Evolutionary conservation across 208 protist species (phyloP), one percentile per base, ranked within the genome.

Genomic region (Vickermania ingenoplastis): DNA sequence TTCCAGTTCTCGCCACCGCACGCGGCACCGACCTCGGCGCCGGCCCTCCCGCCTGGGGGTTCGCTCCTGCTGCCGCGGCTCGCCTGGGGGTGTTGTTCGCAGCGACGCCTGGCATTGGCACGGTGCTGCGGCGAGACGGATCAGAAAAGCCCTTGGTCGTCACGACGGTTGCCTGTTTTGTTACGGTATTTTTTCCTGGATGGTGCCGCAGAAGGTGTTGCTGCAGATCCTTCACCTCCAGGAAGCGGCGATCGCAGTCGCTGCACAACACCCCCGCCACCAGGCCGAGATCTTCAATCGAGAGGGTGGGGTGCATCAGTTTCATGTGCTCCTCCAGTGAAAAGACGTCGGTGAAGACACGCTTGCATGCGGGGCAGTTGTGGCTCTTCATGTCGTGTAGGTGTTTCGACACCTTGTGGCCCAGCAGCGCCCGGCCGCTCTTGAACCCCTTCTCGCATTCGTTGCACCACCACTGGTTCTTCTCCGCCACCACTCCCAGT

Each of bases 281-380:
- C 3, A 88, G 52, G 1, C 76, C 75, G 41, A 91, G 51, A 59
- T 90, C 80, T 2, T 54, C 51, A 14, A 84, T 49, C 30, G 41
- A 21, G 29, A 90, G 59, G 0, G 58, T 67, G 3, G 69, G 67
- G 69, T 93, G 86, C 49, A 48, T 21, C 13, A 65, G 28, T 25
- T 52, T 71, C 14, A 93, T 67, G 64, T 94, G 88, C 24, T 75
- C 64, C 29, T 82, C 71, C 21, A 94, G 72, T 2, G 77, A 75
- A 54, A 78, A 79, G 23, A 74, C 45, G 54, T 90, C 82, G 5
- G 69, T 27, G 50, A 91, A 86, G 22, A 81, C 60, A 29, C 88
- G 88, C 62, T 86, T 86, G 65, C 88, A 94, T 25, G 81, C 82
- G 5, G 88, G 88, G 65, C 88, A 94, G 11, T 83, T 83, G 64